A percentile compares a stretch with the other conserved stretches of the same genome.
Evolutionary conservation across 495 filamentous ascomycete species (phyloP).

Genomic region (Talaromyces liani): DNA sequence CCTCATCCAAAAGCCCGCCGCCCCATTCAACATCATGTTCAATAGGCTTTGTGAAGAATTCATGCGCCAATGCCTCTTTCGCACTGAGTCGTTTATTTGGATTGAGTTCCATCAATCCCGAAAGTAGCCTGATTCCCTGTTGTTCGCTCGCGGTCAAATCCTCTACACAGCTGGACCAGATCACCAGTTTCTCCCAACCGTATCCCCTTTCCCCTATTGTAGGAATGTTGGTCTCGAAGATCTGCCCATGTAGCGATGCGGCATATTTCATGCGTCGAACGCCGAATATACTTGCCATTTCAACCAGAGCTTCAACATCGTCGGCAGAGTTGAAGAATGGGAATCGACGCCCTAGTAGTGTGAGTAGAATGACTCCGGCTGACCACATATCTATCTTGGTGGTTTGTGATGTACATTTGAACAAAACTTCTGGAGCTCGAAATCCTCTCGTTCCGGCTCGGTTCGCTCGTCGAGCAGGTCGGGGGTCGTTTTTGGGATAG

Average conservation of each 20-base stretch:
- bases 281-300: constrained; percentile 96
- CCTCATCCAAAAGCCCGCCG: constrained; percentile 23
- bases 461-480: constrained; percentile 85
- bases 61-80: constrained; percentile 51
- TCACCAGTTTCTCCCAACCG: constrained; percentile 81
- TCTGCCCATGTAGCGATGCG: constrained; percentile 75
- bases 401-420: constrained; percentile 97
- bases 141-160: constrained; percentile 41
- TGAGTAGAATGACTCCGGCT: constrained; percentile 86
- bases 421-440: constrained; percentile 89
- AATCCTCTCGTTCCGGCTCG: constrained; percentile 95
- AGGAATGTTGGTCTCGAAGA: constrained; percentile 86
- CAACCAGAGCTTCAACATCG: constrained; percentile 93
- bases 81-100: constrained; percentile 50
- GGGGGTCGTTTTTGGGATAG: constrained; percentile 78
- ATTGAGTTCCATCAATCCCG: constrained; percentile 55
- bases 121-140: constrained; percentile 50
- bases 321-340: constrained; percentile 98
- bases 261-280: constrained; percentile 68
- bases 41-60: constrained; percentile 52
- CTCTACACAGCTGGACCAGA: constrained; percentile 69
- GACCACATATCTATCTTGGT: constrained; percentile 97
- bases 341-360: constrained; percentile 81
- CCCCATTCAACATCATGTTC: constrained; percentile 42
- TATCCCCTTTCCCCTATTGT: constrained; percentile 82